Percentiles rank a stretch among this genome's conserved stretches.
Conservation (phyloP, 2,329 filamentous ascomycete species). For the Thelonectria discophora region DNA sequence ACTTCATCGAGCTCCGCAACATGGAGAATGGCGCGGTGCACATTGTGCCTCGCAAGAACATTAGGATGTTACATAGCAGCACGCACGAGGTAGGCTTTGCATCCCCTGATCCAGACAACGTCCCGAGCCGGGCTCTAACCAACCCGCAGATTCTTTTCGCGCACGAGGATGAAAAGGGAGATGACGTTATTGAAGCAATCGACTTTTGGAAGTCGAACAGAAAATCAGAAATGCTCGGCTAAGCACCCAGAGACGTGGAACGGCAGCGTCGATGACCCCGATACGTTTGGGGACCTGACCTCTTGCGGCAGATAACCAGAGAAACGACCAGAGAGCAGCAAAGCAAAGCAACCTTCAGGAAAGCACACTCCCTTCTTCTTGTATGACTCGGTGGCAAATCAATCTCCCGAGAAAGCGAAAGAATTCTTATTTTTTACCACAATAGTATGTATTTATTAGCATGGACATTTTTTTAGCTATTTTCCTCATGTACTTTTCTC, state of each 20-base stretch:
- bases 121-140: constrained; percentile 19
- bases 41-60: constrained; percentile 95
- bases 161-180: constrained; percentile 93
- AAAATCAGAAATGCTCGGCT: constrained; percentile 54
- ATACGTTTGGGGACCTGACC: not conserved
- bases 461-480: constrained; percentile 21
- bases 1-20: constrained; percentile 95
- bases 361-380: constrained; percentile 40
- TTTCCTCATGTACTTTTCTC: constrained; percentile 13
- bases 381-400: constrained; percentile 40
- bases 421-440: constrained; percentile 27
- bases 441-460: constrained; percentile 36
- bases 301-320: constrained; percentile 23
- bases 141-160: constrained; percentile 87
- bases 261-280: constrained; percentile 30
- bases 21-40: constrained; percentile 95
- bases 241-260: no score
- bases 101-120: not conserved
- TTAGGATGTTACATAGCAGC: constrained; percentile 96
- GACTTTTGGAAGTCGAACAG: constrained; percentile 89
- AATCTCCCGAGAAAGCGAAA: constrained; percentile 23
- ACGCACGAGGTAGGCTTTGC: constrained; percentile 84
- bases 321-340: not conserved
- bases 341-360: constrained; percentile 36
- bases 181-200: constrained; percentile 92